A percentile compares a stretch with the other conserved stretches of the same genome.
Evolutionary conservation across 1,284 basidiomycete species (phyloP).

Genomic region (Papiliotrema flavescens): DNA sequence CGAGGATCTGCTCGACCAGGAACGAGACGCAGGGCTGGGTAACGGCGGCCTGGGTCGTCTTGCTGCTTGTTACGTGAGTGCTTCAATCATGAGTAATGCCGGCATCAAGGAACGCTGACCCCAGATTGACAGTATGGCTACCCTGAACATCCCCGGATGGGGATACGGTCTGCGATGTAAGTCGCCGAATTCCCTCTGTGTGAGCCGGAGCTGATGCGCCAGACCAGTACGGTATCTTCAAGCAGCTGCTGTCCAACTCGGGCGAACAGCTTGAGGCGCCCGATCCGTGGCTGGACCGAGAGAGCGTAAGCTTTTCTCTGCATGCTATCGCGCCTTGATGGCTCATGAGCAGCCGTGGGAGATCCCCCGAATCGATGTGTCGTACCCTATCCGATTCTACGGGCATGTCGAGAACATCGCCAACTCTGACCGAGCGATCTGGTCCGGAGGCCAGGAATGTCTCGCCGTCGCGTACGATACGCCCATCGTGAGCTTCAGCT

Average conservation of each 20-base stretch:
- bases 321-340: background rate
- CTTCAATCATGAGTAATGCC: background rate
- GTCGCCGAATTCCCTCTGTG: background rate
- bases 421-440: slow-evolving; percentile 61
- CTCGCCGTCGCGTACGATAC: slow-evolving; percentile 85
- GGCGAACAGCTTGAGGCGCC: slow-evolving; percentile 85
- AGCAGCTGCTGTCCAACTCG: slow-evolving; percentile 69
- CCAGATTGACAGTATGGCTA: slow-evolving; percentile 55
- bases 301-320: slow-evolving; percentile 55
- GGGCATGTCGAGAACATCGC: slow-evolving; percentile 68
- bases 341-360: slow-evolving; percentile 58
- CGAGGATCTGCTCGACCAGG: slow-evolving; percentile 78
- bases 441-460: slow-evolving; percentile 88
- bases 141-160: slow-evolving; percentile 78
- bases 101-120: background rate
- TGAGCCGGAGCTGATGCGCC: slow-evolving; percentile 5
- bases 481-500: slow-evolving; percentile 66
- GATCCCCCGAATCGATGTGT: slow-evolving; percentile 76
- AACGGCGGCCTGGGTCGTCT: slow-evolving; percentile 81
- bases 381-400: slow-evolving; percentile 70
- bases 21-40: slow-evolving; percentile 84
- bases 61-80: slow-evolving; percentile 78
- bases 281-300: slow-evolving; percentile 84
- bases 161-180: slow-evolving; percentile 71
- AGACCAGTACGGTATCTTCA: slow-evolving; percentile 88